Base-by-base conservation (phyloP, 1,284 basidiomycete genomes). In the Psilocybe mexicana region DNA sequence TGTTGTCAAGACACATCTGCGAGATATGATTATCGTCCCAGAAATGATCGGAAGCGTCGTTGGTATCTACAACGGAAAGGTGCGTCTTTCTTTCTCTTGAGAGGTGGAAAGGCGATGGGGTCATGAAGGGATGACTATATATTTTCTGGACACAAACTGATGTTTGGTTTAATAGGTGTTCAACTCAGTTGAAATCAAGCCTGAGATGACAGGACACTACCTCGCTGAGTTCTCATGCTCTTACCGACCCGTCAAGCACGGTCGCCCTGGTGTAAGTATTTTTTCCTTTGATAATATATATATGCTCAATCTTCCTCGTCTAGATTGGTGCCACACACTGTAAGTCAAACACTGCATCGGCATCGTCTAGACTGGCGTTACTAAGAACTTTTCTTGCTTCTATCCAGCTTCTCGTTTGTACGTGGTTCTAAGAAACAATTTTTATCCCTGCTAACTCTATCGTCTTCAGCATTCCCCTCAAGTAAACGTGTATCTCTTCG, bases 161-260 rank as follows among this genome's bases (percentile, higher is more conserved):
- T 54, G 53, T 25, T 55, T 12, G 26, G 55, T 35, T n/a, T 11
- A 18, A 40, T 51, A 93, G 90, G 89, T 92, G 64, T 96, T 96
- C 86, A 95, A 94, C 84, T 89, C 92, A 52, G 94, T 98, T 64
- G 95, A 98, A 81, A 96, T 99, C 85, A 99, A 97, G 85, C 96
- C 97, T 68, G 97, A 99, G 80, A 98, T 98, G 97, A 93, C 92
- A 65, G 97, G 96, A 65, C 95, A 96, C 87, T 99, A 99, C 85
- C 94, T 99, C 71, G 96, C 84, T 67, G 96, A 99, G 83, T 90
- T 90, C 79, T 90, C 86, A 50, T 92, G 91, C 80, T 95, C 94
- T 65, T 99, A 98, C 92, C 88, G 91, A 78, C 96, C 96, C 73
- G 96, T 98, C 78, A 96, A 96, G 84, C 97, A 99, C 87, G 96